Conservation (phyloP, 345 rosid genomes). For the Acer yangbiense region DNA sequence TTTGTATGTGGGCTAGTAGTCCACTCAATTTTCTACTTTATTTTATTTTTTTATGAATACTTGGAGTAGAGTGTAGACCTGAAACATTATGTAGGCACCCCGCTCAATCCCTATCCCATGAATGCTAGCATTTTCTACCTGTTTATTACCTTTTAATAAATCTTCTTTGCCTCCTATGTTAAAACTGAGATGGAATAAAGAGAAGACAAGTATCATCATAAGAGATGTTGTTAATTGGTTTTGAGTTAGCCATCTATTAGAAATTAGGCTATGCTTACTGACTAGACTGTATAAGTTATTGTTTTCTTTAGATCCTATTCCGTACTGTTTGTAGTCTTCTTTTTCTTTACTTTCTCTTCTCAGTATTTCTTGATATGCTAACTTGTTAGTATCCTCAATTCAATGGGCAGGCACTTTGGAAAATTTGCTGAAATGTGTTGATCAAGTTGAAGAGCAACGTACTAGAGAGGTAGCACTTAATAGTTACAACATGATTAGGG, state of each 20-base stretch:
- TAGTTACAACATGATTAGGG: neutral
- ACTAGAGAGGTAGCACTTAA: slow-evolving; percentile 53
- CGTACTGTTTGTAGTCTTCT: neutral
- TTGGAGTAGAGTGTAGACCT: no score
- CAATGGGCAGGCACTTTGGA: slow-evolving; percentile 62
- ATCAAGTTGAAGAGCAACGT: slow-evolving; percentile 67
- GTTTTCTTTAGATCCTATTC: neutral
- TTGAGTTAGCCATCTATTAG: neutral
- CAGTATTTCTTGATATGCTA: slow-evolving; percentile 4
- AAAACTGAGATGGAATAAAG: neutral
- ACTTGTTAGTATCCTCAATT: slow-evolving; percentile 15
- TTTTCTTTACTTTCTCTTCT: slow-evolving; percentile 11
- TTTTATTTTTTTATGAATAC: no score
- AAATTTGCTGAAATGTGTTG: slow-evolving; percentile 68
- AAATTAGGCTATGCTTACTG: neutral
- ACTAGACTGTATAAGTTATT: neutral
- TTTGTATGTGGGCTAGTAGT: neutral
- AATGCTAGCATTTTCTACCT: neutral
- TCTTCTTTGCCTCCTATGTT: neutral
- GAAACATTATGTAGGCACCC: no score
- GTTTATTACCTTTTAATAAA: neutral
- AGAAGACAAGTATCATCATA: neutral
- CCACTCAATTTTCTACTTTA: neutral
- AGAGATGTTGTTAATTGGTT: neutral
- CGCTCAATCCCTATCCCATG: no score